Evolutionary conservation across 1,284 basidiomycete species (phyloP).

Genomic region (Melampsora americana): DNA sequence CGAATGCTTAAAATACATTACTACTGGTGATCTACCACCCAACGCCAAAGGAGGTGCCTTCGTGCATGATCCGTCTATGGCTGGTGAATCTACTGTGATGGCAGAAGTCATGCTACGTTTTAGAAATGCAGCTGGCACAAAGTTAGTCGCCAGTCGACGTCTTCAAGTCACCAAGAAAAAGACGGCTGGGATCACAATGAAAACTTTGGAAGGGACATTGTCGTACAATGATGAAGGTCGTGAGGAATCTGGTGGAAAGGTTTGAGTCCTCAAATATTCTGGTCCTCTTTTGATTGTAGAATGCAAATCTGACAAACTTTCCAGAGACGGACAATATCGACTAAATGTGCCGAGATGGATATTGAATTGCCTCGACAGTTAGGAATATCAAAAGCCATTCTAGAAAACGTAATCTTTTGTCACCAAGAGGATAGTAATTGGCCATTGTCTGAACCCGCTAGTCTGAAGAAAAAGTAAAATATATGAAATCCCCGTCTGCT

Average conservation of each 20-base stretch:
- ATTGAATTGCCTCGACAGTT: constrained; percentile 83
- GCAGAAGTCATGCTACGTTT: constrained; percentile 96
- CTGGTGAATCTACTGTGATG: constrained; percentile 96
- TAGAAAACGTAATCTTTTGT: constrained; percentile 99
- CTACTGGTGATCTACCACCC: constrained; percentile 94
- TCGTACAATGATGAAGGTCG: constrained; percentile 63
- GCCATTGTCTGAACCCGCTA: constrained; percentile 86
- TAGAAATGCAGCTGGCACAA: constrained; percentile 75
- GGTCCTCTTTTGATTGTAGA: not conserved
- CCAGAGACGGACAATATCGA: constrained; percentile 82
- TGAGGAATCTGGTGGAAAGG: not conserved
- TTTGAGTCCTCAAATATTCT: not conserved
- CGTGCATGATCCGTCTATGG: constrained; percentile 93
- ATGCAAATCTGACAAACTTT: not conserved
- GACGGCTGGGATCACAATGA: constrained; percentile 75
- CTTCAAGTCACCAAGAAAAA: constrained; percentile 92
- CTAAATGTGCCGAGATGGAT: constrained; percentile 95
- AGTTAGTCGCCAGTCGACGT: constrained; percentile 90
- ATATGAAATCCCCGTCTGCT: too few relatives aligned
- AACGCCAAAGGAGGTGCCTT: constrained; percentile 98
- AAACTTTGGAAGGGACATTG: constrained; percentile 91
- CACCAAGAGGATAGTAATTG: constrained; percentile 99
- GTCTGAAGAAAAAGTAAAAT: constrained; percentile 87
- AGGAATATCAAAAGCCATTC: constrained; percentile 93
- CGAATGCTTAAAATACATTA: constrained; percentile 98